These are phyloP conservation scores for Thelonectria rubi DNA, from an alignment of 2,329 filamentous ascomycete genomes.

Conservation along the genomic window DNA sequence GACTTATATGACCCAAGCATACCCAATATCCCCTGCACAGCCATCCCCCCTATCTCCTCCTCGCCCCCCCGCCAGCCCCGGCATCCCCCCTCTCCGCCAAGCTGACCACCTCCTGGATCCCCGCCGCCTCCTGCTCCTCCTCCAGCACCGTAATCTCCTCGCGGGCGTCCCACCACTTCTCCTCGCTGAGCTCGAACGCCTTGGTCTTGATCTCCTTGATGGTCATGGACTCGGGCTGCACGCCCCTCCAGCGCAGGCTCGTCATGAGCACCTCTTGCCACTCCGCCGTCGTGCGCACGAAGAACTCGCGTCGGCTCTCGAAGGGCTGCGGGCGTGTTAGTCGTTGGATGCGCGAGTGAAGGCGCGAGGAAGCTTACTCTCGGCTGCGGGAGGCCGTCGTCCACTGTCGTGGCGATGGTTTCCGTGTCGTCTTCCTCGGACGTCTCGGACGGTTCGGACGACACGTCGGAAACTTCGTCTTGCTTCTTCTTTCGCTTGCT, in stretches of 20 bases:
- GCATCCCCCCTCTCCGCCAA: conserved; percentile 76
- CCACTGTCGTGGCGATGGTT: conserved; percentile 61
- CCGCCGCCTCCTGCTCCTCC: conserved; percentile 94
- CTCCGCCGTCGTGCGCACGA: conserved; percentile 82
- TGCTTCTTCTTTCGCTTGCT: conserved; percentile 67
- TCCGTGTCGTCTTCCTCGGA: conserved; percentile 59
- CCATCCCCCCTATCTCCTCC: conserved; percentile 42
- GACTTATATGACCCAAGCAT: background rate
- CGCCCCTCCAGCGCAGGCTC: conserved; percentile 73
- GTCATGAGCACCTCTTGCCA: conserved; percentile 92
- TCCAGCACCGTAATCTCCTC: conserved; percentile 93
- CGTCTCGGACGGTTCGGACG: conserved; percentile 42
- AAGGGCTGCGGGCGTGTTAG: conserved; percentile 69
- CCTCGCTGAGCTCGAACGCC: conserved; percentile 90
- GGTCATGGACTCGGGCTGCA: conserved; percentile 72
- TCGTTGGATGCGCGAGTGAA: background rate
- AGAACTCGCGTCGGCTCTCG: conserved; percentile 91
- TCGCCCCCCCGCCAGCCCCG: conserved; percentile 48
- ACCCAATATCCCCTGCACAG: background rate
- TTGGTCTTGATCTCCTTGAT: conserved; percentile 93
- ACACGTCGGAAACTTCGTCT: conserved; percentile 53
- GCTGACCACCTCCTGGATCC: conserved; percentile 93
- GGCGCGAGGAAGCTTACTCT: conserved; percentile 52
- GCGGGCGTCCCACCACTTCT: conserved; percentile 98
- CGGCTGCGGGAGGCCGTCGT: conserved; percentile 80